Evolutionary conservation across 345 rosid genomes (phyloP).

Genomic region (Acer negundo): DNA sequence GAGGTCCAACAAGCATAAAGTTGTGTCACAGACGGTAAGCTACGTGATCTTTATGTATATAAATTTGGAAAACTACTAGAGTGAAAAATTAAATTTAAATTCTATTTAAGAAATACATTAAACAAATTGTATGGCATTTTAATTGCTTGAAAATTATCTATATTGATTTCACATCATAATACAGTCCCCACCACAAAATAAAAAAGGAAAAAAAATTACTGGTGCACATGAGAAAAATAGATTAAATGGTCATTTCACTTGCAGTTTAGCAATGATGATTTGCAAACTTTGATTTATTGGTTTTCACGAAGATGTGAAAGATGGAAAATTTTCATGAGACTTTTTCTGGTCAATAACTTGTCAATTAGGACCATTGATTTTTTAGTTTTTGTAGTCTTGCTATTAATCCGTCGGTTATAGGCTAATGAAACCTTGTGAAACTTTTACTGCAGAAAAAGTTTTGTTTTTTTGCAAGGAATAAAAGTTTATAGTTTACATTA

Average conservation of each 20-base stretch:
- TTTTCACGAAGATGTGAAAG: conserved; percentile 1
- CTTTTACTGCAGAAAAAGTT: not conserved
- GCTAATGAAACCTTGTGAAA: not conserved
- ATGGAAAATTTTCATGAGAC: not conserved
- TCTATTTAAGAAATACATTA: not conserved
- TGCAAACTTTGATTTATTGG: not conserved
- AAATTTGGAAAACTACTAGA: not conserved
- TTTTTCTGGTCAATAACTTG: not conserved
- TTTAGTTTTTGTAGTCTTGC: conserved; percentile 3
- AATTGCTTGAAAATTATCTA: conserved; percentile 12
- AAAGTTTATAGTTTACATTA: not conserved
- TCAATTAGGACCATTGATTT: not conserved
- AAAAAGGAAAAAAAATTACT: too few relatives aligned
- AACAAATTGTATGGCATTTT: not conserved
- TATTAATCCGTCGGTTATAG: not conserved
- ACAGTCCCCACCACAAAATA: not conserved
- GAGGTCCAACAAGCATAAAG: conserved; percentile 51
- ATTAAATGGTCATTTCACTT: not conserved
- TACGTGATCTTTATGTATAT: conserved; percentile 10
- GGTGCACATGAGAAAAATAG: not conserved
- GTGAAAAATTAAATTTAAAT: not conserved
- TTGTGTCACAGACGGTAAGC: conserved; percentile 46
- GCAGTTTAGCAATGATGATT: not conserved
- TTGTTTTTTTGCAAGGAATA: not conserved
- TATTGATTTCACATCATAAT: not conserved